phyloP scores from a whole-genome alignment of 257 asterid genomes.

The Coffea eugenioides region DNA sequence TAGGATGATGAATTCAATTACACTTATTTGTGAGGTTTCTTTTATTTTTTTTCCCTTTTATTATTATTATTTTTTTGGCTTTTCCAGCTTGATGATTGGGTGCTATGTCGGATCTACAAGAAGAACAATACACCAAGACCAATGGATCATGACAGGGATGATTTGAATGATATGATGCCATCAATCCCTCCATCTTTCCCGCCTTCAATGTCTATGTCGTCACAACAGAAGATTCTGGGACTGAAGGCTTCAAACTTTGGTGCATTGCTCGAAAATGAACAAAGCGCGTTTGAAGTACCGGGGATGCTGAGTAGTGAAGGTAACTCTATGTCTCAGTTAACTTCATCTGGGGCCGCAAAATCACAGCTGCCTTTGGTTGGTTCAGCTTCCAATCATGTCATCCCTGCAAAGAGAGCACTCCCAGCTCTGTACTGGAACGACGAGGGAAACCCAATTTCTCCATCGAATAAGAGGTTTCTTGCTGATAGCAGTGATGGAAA shows the following conservation, averaged over 20 bases:
- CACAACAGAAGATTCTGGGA: slow-evolving; percentile 30
- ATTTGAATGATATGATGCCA: slow-evolving; percentile 40
- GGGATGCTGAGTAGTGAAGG: slow-evolving; percentile 42
- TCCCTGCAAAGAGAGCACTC: slow-evolving; percentile 35
- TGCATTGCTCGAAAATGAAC: slow-evolving; percentile 43
- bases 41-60: not conserved
- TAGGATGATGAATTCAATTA: not conserved
- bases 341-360: slow-evolving; percentile 15
- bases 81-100: slow-evolving; percentile 68
- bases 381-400: slow-evolving; percentile 15
- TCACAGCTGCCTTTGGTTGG: slow-evolving; percentile 6
- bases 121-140: slow-evolving; percentile 61
- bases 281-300: slow-evolving; percentile 30
- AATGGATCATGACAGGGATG: slow-evolving; percentile 59
- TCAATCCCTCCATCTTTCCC: slow-evolving; percentile 29
- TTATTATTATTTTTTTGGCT: not conserved
- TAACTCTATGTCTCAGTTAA: slow-evolving; percentile 19
- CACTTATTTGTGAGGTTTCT: not conserved
- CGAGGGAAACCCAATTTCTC: slow-evolving; percentile 25
- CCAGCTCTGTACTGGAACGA: slow-evolving; percentile 53
- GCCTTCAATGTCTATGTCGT: slow-evolving; percentile 26
- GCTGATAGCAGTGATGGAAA: slow-evolving; percentile 36
- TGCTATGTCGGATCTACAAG: slow-evolving; percentile 52
- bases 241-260: slow-evolving; percentile 33
- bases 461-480: slow-evolving; percentile 52